Base-by-base conservation (phyloP, 2,329 filamentous ascomycete genomes). In the Aspergillus aculeatus region DNA sequence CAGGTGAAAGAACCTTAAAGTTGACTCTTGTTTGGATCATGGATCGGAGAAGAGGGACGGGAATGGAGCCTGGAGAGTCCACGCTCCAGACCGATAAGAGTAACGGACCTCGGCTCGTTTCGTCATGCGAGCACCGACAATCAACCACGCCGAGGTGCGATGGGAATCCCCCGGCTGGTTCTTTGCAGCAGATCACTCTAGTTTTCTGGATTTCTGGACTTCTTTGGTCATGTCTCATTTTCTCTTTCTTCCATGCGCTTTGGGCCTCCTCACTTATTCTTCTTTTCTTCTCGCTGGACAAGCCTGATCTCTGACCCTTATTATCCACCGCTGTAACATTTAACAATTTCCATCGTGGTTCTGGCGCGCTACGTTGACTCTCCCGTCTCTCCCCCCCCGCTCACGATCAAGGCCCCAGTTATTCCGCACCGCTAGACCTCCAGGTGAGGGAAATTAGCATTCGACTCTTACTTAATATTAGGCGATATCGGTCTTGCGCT, bases 41-140 rank as follows among this genome's bases (percentile, higher is more conserved):
- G 41, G 52, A 58, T 63, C 57, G 65, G 65, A 58, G 62, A 61
- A 54, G 61, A 61, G 54, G 32, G 56, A 55, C 64, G 65, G 65
- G 61, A 65, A 47, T 61, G 49, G 41, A n/a, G 54, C 23, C 23
- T 23, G 51, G 29, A 60, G 62, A 23, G 50, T 19, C 47, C 55
- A 50, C 38, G 49, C 12, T 44, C 58, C 56, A 57, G 50, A 48
- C 51, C 58, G 51, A 61, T 64, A 65, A 66, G 14, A 41, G 44
- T n/a, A 3, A 54, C 68, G 70, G 65, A 74, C 72, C 72, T 74
- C 72, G 72, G 72, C 64, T 70, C 63, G 54, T 67, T 68, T 69
- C 64, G 61, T 68, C 68, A 69, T 69, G 64, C 64, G 67, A 54
- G 41, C 32, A 12, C 41, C 52, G 24, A 47, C 11, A 55, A 62